Evolutionary conservation across 2,329 filamentous ascomycete species (phyloP).

Genomic region (Cercospora sesami): DNA sequence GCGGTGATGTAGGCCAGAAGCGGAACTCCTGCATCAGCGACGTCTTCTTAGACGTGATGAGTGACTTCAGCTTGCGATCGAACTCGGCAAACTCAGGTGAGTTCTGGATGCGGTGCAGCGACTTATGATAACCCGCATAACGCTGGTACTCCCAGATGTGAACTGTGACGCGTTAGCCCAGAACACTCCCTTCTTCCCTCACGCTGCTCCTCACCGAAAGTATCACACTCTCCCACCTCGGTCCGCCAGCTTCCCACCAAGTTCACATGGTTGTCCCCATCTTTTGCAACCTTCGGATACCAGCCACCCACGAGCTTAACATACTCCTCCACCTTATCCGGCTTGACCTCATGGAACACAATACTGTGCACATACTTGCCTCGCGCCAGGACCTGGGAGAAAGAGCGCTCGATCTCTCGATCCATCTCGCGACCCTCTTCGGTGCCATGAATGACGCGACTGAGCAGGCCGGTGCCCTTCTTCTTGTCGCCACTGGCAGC

Average conservation of each 20-base stretch:
- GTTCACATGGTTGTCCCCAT: constrained; percentile 88
- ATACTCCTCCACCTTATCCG: constrained; percentile 94
- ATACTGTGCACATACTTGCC: constrained; percentile 99
- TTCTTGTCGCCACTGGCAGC: constrained; percentile 63
- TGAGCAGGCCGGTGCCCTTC: constrained; percentile 58
- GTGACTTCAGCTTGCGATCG: constrained; percentile 76
- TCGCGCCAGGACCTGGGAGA: constrained; percentile 88
- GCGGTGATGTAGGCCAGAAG: constrained; percentile 95
- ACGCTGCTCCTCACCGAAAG: constrained; percentile 69
- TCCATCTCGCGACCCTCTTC: constrained; percentile 93
- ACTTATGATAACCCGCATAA: constrained; percentile 93
- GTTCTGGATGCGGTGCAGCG: constrained; percentile 76
- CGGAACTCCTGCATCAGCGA: constrained; percentile 99
- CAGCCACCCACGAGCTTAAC: constrained; percentile 82
- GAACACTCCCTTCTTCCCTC: background rate
- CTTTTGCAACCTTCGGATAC: constrained; percentile 86
- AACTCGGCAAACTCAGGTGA: constrained; percentile 84
- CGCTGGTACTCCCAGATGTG: constrained; percentile 99
- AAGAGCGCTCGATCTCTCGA: constrained; percentile 91
- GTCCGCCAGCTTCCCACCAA: constrained; percentile 97
- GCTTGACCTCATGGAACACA: constrained; percentile 92
- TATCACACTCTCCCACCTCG: constrained; percentile 95
- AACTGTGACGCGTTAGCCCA: constrained; percentile 56
- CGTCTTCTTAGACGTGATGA: constrained; percentile 80
- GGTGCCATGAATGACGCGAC: constrained; percentile 93